Evolutionary conservation across 148 eudicot genomes (phyloP).

Genomic region (Amaranthus hypochondriacus): DNA sequence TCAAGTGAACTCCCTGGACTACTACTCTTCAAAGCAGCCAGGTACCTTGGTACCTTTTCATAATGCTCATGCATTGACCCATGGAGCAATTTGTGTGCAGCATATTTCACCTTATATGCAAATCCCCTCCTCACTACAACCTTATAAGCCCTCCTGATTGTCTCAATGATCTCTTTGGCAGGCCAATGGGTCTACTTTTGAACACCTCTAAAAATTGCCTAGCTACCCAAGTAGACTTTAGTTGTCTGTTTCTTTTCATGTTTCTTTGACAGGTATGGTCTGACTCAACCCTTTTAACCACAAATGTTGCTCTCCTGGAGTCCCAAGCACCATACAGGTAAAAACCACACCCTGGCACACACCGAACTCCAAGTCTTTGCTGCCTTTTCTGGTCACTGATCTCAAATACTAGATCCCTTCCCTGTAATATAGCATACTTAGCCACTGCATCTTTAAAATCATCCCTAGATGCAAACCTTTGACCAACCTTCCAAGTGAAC

Average conservation of each 20-base stretch:
- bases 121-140: background rate
- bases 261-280: background rate
- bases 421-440: background rate
- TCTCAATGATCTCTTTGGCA: too few species aligned
- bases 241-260: background rate
- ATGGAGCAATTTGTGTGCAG: background rate
- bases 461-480: background rate
- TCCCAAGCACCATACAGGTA: slow-evolving; percentile 7
- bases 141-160: background rate
- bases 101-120: background rate
- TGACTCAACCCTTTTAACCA: background rate
- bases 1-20: too few species aligned
- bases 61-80: slow-evolving; percentile 2
- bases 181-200: background rate
- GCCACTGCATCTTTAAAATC: background rate
- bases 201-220: background rate
- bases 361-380: background rate
- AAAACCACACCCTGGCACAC: background rate
- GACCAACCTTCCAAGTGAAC: slow-evolving; percentile 2
- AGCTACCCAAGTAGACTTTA: slow-evolving; percentile 2
- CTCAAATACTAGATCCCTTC: background rate
- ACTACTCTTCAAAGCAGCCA: background rate
- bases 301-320: background rate
- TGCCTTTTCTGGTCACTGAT: background rate
- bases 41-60: background rate